Percentiles rank a stretch among this genome's conserved stretches.
Evolutionary conservation across 108 stramenopile genomes (phyloP).

Genomic region (Thalassiosira profunda): DNA sequence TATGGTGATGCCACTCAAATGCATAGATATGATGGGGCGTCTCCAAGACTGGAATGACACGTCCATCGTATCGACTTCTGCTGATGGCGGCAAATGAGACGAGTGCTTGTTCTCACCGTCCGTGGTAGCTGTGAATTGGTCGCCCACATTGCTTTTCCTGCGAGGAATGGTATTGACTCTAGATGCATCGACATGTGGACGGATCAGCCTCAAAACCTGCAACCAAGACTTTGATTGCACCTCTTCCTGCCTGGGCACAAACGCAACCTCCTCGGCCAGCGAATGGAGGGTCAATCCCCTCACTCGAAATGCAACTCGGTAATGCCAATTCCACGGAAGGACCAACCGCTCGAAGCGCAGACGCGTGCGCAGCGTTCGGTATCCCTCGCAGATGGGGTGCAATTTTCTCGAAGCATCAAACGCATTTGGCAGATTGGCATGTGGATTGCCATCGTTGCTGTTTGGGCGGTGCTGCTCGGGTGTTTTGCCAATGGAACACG

Average conservation of each 20-base stretch:
- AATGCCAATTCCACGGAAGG: constrained; percentile 45
- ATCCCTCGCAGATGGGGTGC: constrained; percentile 35
- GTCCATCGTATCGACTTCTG: constrained; percentile 15
- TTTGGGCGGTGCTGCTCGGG: too few relatives aligned
- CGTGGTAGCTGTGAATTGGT: background rate
- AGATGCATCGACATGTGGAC: too few relatives aligned
- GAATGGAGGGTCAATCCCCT: constrained; percentile 13
- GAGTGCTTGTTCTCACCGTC: background rate
- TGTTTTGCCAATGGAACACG: too few relatives aligned
- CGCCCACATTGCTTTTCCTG: background rate
- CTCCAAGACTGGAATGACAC: constrained; percentile 35
- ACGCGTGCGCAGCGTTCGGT: constrained; percentile 22
- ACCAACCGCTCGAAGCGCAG: constrained; percentile 1
- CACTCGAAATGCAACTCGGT: constrained; percentile 4
- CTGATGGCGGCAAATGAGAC: constrained; percentile 15
- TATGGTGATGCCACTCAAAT: constrained; percentile 6
- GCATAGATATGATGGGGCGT: constrained; percentile 27
- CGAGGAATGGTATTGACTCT: background rate
- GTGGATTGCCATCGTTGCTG: too few relatives aligned
- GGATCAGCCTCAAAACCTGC: background rate
- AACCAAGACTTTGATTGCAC: background rate
- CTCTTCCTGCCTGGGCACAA: background rate
- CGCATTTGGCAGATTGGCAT: too few relatives aligned
- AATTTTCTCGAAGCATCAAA: too few relatives aligned
- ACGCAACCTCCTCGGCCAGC: background rate